Conservation (phyloP, 1,284 basidiomycete species). For the Leccinum fuscescens region DNA sequence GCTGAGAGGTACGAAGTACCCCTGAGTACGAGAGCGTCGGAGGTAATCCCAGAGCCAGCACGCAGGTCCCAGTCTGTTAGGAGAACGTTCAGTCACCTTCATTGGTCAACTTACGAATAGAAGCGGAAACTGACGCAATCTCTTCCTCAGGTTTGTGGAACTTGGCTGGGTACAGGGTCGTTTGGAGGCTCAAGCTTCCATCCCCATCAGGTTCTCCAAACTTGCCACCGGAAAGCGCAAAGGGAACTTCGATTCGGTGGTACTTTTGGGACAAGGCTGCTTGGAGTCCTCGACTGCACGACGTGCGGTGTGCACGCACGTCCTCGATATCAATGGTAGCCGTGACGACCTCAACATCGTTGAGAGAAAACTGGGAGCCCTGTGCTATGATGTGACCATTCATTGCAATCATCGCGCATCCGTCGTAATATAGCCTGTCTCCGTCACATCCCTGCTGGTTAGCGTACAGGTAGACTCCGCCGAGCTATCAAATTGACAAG, state of each 20-base stretch:
- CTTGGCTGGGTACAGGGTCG: slow-evolving; percentile 53
- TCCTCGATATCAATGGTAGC: slow-evolving; percentile 96
- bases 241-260: slow-evolving; percentile 75
- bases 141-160: slow-evolving; percentile 95
- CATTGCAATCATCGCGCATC: slow-evolving; percentile 92
- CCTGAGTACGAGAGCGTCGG: slow-evolving; percentile 88
- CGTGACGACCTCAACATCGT: slow-evolving; percentile 93
- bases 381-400: slow-evolving; percentile 94
- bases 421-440: slow-evolving; percentile 96
- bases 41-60: slow-evolving; percentile 99
- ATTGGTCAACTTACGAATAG: neutral
- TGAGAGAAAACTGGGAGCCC: slow-evolving; percentile 93
- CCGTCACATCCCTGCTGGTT: slow-evolving; percentile 99
- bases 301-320: slow-evolving; percentile 83
- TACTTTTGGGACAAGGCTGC: slow-evolving; percentile 76
- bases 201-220: slow-evolving; percentile 55
- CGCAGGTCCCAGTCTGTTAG: slow-evolving; percentile 83
- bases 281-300: slow-evolving; percentile 86
- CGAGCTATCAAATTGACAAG: slow-evolving; percentile 55
- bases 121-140: slow-evolving; percentile 72
- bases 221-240: slow-evolving; percentile 72
- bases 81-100: slow-evolving; percentile 6
- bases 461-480: slow-evolving; percentile 95
- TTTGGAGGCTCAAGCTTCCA: slow-evolving; percentile 49
- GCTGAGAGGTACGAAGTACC: slow-evolving; percentile 94